Evolutionary conservation across 2,329 filamentous ascomycete species (phyloP), one percentile per base, ranked within the genome.

Genomic region (Incumbomyces delicatus): DNA sequence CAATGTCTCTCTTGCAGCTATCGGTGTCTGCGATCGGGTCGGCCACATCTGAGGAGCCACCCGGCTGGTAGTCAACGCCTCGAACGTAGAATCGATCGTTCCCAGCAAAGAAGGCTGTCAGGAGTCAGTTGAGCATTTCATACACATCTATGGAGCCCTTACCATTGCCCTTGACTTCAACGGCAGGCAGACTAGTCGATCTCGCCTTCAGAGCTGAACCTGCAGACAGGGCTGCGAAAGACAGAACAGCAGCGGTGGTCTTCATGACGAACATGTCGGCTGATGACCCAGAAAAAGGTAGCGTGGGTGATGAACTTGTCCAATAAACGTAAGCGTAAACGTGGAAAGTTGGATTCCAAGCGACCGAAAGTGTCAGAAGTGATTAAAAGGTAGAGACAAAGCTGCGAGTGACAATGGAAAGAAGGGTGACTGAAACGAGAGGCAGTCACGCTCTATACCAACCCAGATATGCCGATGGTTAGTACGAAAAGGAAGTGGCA

Each of bases 1-100:
- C 68, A 57, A 95, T 83, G 61, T 94, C 87, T 54, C 88, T 83
- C 64, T 78, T 75, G 77, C 89, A 95, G 60, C 74, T 68, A 2
- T 66, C 66, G 18, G 71, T 61, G 58, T 94, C 81, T 52, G 85
- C 81, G 44, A 95, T 81, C 50, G 88, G 87, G 62, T 95, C 88
- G 46, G 69, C 68, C 41, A 78, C 66, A 35, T 79, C 65, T 44
- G 78, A 80, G 11, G 78, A 75, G 52, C 80, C 81, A 58, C 77
- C 77, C 41, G 77, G 78, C 63, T 82, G 79, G 63, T 82, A 83
- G 66, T 84, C 82, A 54, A 73, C 64, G 61, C 69, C 70, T 42
- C 69, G 66, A 27, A 74, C 67, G 57, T 72, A 74, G 62, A 75
- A 74, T 45, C 80, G 76, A 42, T 77, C 59, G 49, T 74, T 60